phyloP scores from a whole-genome alignment of 768 basidiomycete species.

The Gloeostereum incarnatum region DNA sequence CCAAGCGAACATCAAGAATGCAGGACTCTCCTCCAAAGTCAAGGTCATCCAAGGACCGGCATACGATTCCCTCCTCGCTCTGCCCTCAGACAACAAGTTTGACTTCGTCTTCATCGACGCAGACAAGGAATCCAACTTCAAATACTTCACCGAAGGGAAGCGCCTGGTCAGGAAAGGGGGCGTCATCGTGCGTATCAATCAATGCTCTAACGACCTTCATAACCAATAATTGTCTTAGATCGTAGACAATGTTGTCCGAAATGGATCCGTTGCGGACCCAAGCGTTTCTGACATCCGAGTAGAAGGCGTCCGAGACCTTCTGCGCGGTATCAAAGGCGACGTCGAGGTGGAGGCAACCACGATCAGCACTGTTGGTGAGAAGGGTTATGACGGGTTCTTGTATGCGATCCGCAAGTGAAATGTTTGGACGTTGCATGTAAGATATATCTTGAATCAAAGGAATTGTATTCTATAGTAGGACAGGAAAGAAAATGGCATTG shows the following conservation, averaged over 20 bases:
- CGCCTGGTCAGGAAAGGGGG: conserved; percentile 50
- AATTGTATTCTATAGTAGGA: too few species aligned
- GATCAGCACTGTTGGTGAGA: conserved; percentile 38
- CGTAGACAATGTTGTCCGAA: conserved; percentile 53
- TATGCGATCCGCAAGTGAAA: conserved; percentile 31
- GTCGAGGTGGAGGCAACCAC: conserved; percentile 41
- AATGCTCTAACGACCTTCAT: not conserved
- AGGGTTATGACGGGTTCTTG: conserved; percentile 45
- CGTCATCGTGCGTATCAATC: conserved; percentile 38
- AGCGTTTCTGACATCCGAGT: conserved; percentile 19
- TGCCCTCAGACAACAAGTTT: conserved; percentile 41
- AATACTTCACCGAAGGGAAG: conserved; percentile 53
- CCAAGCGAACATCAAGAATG: conserved; percentile 41
- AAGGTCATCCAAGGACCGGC: conserved; percentile 44
- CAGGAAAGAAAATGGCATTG: too few species aligned
- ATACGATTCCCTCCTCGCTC: conserved; percentile 33
- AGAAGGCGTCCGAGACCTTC: conserved; percentile 38
- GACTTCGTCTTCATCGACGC: conserved; percentile 71
- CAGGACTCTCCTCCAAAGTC: conserved; percentile 40
- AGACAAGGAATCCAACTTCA: conserved; percentile 46
- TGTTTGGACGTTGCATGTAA: too few species aligned
- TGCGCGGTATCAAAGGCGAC: conserved; percentile 39
- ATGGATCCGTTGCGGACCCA: conserved; percentile 35
- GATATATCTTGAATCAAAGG: too few species aligned
- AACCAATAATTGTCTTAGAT: conserved; percentile 31